Base-by-base conservation (phyloP, 164 flowering plant species). In the Piper longum region DNA sequence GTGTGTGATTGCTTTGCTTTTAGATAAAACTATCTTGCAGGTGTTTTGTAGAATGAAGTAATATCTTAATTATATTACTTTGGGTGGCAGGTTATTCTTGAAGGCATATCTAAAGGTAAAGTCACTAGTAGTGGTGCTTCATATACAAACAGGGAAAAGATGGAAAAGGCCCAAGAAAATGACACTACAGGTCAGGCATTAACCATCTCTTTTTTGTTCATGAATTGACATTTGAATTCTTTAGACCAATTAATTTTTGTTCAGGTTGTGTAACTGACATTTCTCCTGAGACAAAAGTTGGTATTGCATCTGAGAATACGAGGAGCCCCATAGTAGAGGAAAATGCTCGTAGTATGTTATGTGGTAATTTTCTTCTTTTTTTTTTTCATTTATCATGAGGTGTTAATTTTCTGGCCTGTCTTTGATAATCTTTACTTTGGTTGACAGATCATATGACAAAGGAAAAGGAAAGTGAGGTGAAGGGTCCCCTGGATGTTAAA, bases 71-170 rank as follows among this genome's bases (percentile, higher is more conserved):
- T 59, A 14, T 8, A 39, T 39, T 62, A 44, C 18, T 71, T 54
- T 43, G 51, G 26, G 13, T 63, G 48, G 55, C 77, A 93, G 98
- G 85, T 66, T 61, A 65, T 82, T 54, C 77, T 90, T 61, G 65
- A 72, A 61, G 89, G 84, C 67, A 84, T 93, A 62, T 79, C 82
- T 83, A 82, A 76, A 62, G 98, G 98, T 16, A 84, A 80, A 73
- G 70, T 85, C 52, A 83, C 71, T 4, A 73, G 76, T 66, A 83
- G 97, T 68, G 91, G 75, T 54, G 85, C 73, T 42, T 61, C 63
- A 0, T 75, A 78, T 72, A 69, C 92, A 55, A 68, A 64, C 54
- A 73, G 75, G 66, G 80, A 82, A 55, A 70, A 64, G 60, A 64
- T 43, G 58, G 81, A 71, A 17, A 76, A 71, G 62, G 66, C 51